Conservation (phyloP, 2,329 filamentous ascomycete genomes). For the Aureobasidium pullulans region DNA sequence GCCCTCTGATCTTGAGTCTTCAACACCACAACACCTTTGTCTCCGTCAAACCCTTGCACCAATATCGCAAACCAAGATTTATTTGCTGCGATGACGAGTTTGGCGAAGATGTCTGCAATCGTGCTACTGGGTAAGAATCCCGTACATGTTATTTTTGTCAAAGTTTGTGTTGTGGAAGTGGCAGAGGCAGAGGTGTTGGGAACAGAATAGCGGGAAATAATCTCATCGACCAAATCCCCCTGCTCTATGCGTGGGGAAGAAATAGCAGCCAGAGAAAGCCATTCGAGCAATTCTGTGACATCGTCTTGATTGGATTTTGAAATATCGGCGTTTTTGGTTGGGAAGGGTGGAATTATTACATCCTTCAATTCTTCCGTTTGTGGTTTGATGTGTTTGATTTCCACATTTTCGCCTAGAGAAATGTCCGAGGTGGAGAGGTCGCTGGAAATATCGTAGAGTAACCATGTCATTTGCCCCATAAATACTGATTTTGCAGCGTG, state of each 20-base stretch:
- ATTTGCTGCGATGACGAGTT: slow-evolving; percentile 21
- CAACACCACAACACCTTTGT: slow-evolving; percentile 24
- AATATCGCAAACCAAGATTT: slow-evolving; percentile 27
- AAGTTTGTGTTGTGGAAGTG: slow-evolving; percentile 4
- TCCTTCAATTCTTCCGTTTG: slow-evolving; percentile 21
- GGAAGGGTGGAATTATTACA: slow-evolving; percentile 26
- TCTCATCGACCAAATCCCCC: slow-evolving; percentile 57
- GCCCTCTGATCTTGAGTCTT: slow-evolving; percentile 19
- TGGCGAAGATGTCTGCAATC: too few relatives aligned
- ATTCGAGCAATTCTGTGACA: slow-evolving; percentile 59
- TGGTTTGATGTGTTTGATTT: slow-evolving; percentile 23
- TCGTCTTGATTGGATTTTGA: slow-evolving; percentile 45
- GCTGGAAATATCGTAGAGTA: slow-evolving; percentile 59
- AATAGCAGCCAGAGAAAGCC: slow-evolving; percentile 61
- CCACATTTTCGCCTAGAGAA: slow-evolving; percentile 23
- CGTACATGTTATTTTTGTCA: slow-evolving; percentile 35
- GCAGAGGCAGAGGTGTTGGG: slow-evolving; percentile 30
- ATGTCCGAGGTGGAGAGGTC: not conserved
- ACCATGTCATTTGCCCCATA: slow-evolving; percentile 60
- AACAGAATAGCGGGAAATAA: slow-evolving; percentile 59
- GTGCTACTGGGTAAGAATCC: slow-evolving; percentile 40
- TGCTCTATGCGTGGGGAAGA: slow-evolving; percentile 55
- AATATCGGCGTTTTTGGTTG: slow-evolving; percentile 22
- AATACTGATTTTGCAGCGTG: slow-evolving; percentile 77
- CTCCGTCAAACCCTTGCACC: slow-evolving; percentile 23